phyloP scores from a whole-genome alignment of 495 filamentous ascomycete genomes.

The Penicillium canariense region DNA sequence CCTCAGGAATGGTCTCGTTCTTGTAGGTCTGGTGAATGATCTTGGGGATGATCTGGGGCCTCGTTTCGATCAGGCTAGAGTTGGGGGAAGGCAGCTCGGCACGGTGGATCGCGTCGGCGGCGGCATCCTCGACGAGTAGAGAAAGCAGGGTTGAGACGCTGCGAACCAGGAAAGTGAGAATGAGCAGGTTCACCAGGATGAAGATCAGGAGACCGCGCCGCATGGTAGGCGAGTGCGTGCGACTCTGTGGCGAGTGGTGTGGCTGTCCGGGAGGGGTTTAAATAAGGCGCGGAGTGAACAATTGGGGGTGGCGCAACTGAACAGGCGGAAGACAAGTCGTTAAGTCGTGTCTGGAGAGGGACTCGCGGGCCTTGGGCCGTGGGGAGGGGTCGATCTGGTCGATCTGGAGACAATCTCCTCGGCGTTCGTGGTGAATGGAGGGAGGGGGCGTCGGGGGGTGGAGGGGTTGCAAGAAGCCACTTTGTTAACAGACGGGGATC shows the following conservation, averaged over 20 bases:
- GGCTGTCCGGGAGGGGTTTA: background rate
- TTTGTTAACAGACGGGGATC: background rate
- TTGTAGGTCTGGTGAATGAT: conserved; percentile 89
- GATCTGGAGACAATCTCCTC: background rate
- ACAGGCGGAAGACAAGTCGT: background rate
- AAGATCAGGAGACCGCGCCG: conserved; percentile 63
- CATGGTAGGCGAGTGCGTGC: conserved; percentile 43
- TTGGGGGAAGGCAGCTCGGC: conserved; percentile 64
- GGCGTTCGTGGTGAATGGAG: background rate
- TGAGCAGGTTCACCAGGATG: conserved; percentile 57
- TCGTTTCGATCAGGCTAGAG: conserved; percentile 56
- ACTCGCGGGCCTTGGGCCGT: background rate
- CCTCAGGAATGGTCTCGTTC: conserved; percentile 70
- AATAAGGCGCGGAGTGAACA: background rate
- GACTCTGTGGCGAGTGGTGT: background rate
- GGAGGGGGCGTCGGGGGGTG: too few species aligned
- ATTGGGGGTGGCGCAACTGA: background rate
- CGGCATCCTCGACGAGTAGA: conserved; percentile 65
- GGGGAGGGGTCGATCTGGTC: background rate
- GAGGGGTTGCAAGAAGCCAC: background rate
- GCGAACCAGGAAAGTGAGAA: conserved; percentile 58
- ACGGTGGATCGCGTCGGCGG: conserved; percentile 60
- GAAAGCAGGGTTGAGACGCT: conserved; percentile 63
- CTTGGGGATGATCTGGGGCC: conserved; percentile 74
- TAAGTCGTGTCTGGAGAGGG: background rate